Conservation (phyloP, 2,329 filamentous ascomycete species). For the Fusarium sp. region DNA sequence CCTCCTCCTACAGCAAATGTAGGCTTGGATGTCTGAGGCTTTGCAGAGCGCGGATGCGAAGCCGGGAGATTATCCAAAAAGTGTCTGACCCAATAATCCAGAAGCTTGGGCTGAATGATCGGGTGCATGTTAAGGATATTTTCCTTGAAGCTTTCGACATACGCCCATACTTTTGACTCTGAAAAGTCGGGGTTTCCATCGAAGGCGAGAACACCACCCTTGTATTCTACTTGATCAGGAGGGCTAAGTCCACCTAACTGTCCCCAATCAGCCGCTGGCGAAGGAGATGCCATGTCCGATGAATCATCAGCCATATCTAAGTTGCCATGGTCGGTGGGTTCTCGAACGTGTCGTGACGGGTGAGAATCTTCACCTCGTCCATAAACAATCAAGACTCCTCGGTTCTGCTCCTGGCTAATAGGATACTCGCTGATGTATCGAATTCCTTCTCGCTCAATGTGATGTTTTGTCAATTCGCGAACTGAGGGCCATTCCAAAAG, state of each 20-base stretch:
- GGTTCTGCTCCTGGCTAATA: constrained; percentile 77
- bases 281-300: constrained; percentile 66
- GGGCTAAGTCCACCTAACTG: constrained; percentile 65
- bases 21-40: constrained; percentile 48
- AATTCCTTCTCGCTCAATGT: constrained; percentile 62
- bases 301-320: constrained; percentile 61
- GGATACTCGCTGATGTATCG: constrained; percentile 77
- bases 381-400: constrained; percentile 80
- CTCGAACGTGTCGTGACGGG: constrained; percentile 62
- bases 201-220: constrained; percentile 52
- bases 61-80: constrained; percentile 64
- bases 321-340: constrained; percentile 54
- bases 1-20: constrained; percentile 50
- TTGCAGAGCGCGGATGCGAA: constrained; percentile 44
- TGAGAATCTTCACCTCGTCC: constrained; percentile 82
- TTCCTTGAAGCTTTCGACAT: constrained; percentile 68
- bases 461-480: constrained; percentile 67
- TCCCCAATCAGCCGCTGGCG: constrained; percentile 69
- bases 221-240: constrained; percentile 55
- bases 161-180: constrained; percentile 61
- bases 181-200: constrained; percentile 68
- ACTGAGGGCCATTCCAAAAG: constrained; percentile 81
- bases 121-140: constrained; percentile 75
- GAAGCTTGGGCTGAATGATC: constrained; percentile 65
- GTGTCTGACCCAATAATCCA: constrained; percentile 64